A percentile compares a stretch with the other conserved stretches of the same genome.
Evolutionary conservation across 805 yeast species (phyloP).

Genomic region (Lipomyces japonicus): DNA sequence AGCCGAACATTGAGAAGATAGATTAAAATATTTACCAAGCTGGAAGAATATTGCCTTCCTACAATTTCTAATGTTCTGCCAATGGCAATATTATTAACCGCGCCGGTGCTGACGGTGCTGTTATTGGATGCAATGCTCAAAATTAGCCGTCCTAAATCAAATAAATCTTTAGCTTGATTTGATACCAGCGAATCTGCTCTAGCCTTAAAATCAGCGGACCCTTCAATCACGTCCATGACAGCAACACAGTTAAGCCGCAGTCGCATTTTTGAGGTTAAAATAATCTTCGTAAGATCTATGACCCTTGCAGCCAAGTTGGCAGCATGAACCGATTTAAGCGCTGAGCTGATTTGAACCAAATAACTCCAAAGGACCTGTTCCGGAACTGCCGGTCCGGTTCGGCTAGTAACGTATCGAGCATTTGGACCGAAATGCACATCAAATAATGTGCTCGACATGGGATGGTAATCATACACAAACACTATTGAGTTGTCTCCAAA

Average conservation of each 20-base stretch:
- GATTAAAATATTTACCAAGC: conserved; percentile 14
- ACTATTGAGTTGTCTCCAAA: conserved; percentile 78
- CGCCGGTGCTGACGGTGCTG: conserved; percentile 6
- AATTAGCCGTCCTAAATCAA: conserved; percentile 56
- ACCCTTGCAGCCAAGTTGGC: conserved; percentile 61
- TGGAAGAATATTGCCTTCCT: conserved; percentile 15
- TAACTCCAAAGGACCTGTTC: conserved; percentile 73
- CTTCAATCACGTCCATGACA: conserved; percentile 59
- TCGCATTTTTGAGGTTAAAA: conserved; percentile 68
- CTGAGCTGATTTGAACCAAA: conserved; percentile 68
- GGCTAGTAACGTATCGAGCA: conserved; percentile 34
- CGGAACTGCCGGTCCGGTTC: conserved; percentile 42
- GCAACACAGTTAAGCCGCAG: conserved; percentile 71
- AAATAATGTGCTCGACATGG: conserved; percentile 64
- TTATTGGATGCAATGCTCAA: conserved; percentile 46
- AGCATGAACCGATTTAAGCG: conserved; percentile 61
- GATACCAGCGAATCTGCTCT: conserved; percentile 29
- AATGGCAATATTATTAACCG: conserved; percentile 1
- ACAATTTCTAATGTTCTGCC: conserved; percentile 14
- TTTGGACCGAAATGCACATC: conserved; percentile 60
- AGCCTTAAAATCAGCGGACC: conserved; percentile 31
- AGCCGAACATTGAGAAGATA: conserved; percentile 12
- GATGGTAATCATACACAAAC: conserved; percentile 80
- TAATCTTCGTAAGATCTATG: conserved; percentile 62
- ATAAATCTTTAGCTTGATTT: conserved; percentile 55